Evolutionary conservation across 2,329 filamentous ascomycete species (phyloP), one percentile per base, ranked within the genome.

Genomic region (Macrophomina pseudophaseolina): DNA sequence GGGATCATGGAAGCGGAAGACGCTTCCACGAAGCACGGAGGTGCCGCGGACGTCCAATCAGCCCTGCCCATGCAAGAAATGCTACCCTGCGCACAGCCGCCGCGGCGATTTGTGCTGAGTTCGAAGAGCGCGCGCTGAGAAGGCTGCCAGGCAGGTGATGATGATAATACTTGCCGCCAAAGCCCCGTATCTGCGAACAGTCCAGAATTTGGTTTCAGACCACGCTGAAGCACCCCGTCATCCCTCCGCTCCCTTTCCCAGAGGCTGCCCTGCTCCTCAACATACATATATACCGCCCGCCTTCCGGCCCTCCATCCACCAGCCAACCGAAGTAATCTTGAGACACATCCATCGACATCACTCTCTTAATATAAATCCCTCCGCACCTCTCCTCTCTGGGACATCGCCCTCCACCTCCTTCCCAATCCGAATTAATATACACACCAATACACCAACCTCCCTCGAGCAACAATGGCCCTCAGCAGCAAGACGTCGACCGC

Each of bases 71-170:
- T 62, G 58, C 58, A 49, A 28, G 44, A 62, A 49, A 62, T 62
- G 58, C 58, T 62, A 16, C 58, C 42, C 58, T 62, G 58, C 58
- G 58, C 58, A 62, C 58, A 62, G 58, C 58, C 58, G 44, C 58
- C 54, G 40, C 54, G n/a, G 54, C 54, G 54, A 30, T 32, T 38
- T 59, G 54, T 38, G 58, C 58, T 62, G 42, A 60, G 58, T 23
- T 62, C 30, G 16, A 16, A n/a, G 44, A 49, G 58, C 33, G 7
- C 49, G 49, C 28, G 49, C 49, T 40, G 35, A 23, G 30, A 62
- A 38, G 58, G 58, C 44, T 62, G 40, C 23, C 58, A 38, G 58
- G 30, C 58, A 49, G 23, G 16, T 62, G 58, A 62, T 49, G 58
- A 62, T 62, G 58, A 62, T 62, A 35, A 62, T 49, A 62, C 28